Conservation (phyloP, 768 basidiomycete species). For the Fomitopsis pulvina region DNA sequence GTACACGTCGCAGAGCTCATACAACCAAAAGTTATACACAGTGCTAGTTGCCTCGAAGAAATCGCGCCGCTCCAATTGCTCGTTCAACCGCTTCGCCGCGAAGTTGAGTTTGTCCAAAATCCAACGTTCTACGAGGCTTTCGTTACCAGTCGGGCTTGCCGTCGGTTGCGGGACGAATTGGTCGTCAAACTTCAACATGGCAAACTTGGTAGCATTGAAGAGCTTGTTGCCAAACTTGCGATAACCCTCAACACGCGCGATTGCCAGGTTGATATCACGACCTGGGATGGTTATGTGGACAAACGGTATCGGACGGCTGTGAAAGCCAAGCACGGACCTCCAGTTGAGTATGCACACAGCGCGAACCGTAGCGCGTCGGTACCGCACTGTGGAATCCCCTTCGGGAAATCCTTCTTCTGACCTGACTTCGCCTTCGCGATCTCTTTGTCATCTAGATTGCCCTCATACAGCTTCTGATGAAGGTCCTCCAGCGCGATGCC, state of each 20-base stretch:
- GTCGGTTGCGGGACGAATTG: constrained; percentile 69
- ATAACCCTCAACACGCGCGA: constrained; percentile 93
- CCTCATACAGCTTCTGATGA: constrained; percentile 80
- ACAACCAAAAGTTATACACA: constrained; percentile 93
- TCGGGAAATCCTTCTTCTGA: constrained; percentile 99
- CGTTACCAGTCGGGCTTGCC: constrained; percentile 79
- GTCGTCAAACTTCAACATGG: constrained; percentile 93
- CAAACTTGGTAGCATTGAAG: constrained; percentile 98
- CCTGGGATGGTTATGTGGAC: constrained; percentile 38
- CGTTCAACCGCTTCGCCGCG: constrained; percentile 73
- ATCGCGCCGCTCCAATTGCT: constrained; percentile 68
- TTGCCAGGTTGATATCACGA: constrained; percentile 95
- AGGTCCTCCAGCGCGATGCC: constrained; percentile 74
- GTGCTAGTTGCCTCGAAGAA: constrained; percentile 89
- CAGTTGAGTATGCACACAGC: constrained; percentile 88
- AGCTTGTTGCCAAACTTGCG: constrained; percentile 99
- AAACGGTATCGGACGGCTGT: neutral
- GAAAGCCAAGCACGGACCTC: constrained; percentile 51
- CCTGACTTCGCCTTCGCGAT: constrained; percentile 85
- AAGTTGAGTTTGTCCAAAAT: constrained; percentile 89
- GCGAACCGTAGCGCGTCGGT: constrained; percentile 96
- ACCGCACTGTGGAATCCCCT: constrained; percentile 98
- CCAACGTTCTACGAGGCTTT: constrained; percentile 92
- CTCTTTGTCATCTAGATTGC: constrained; percentile 92
- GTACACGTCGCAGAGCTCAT: constrained; percentile 99